Conservation (phyloP, 129 eudicot species). For the Flaveria linearis region DNA sequence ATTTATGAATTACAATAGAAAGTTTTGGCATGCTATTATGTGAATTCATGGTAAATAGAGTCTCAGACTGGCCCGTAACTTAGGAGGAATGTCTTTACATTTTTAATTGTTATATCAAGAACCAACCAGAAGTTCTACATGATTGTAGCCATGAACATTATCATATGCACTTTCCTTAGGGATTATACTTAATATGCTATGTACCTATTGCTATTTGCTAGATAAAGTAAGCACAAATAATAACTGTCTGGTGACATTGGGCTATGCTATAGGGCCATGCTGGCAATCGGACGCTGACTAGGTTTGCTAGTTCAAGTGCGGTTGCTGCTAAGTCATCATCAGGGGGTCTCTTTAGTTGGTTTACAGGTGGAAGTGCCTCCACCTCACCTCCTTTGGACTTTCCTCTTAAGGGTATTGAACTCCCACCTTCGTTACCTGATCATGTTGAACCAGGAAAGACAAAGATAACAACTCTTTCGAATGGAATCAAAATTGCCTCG, state of each 20-base stretch:
- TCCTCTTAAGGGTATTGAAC: slow-evolving; percentile 65
- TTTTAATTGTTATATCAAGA: neutral
- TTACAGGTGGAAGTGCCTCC: slow-evolving; percentile 59
- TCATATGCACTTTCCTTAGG: neutral
- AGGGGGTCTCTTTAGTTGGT: slow-evolving; percentile 74
- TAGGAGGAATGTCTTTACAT: neutral
- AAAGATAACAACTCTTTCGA: slow-evolving; percentile 72
- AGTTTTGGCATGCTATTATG: neutral
- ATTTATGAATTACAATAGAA: neutral
- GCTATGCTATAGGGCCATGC: slow-evolving; percentile 54
- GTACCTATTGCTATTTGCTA: neutral
- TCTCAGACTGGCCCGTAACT: neutral
- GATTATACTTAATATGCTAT: neutral
- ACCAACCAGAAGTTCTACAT: neutral
- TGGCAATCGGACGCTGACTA: slow-evolving; percentile 45
- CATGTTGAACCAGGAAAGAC: slow-evolving; percentile 72
- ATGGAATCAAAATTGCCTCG: slow-evolving; percentile 85
- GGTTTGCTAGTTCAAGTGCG: slow-evolving; percentile 83
- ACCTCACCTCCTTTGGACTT: slow-evolving; percentile 67
- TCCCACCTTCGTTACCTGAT: slow-evolving; percentile 83
- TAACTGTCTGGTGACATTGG: slow-evolving; percentile 19
- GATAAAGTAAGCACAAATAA: slow-evolving; percentile 6
- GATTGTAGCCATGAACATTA: neutral
- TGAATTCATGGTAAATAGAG: slow-evolving; percentile 1
- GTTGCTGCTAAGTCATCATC: slow-evolving; percentile 68